A percentile compares a stretch with the other conserved stretches of the same genome.
Conservation (phyloP, 2,329 filamentous ascomycete genomes). For the Aspergillus sp. region DNA sequence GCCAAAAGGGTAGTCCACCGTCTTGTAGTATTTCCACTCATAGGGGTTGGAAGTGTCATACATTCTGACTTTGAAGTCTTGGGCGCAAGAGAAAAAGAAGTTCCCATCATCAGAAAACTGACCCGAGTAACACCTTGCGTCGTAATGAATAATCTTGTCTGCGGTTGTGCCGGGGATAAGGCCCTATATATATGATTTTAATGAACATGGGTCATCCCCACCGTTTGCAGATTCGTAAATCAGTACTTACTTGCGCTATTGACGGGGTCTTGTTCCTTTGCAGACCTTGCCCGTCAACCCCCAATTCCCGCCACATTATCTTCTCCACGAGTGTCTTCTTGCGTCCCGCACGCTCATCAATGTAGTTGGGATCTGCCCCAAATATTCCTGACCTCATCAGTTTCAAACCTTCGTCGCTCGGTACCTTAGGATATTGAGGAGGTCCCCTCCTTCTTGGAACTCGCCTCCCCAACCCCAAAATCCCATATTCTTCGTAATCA, state of each 20-base stretch:
- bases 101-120: conserved; percentile 97
- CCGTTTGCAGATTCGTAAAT: not conserved
- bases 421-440: conserved; percentile 75
- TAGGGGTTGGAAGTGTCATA: conserved; percentile 97
- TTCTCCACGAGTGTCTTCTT: conserved; percentile 64
- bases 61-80: conserved; percentile 94
- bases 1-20: conserved; percentile 77
- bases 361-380: conserved; percentile 63
- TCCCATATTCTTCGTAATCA: conserved; percentile 25
- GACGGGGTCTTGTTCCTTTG: conserved; percentile 64
- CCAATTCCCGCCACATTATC: conserved; percentile 79
- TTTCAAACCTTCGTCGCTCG: conserved; percentile 71
- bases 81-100: conserved; percentile 90
- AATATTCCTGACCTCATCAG: conserved; percentile 83
- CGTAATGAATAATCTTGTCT: conserved; percentile 85
- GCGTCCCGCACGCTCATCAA: conserved; percentile 54
- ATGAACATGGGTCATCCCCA: not conserved
- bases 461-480: conserved; percentile 47
- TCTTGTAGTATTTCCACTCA: conserved; percentile 95
- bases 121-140: conserved; percentile 84
- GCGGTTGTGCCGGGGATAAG: conserved; percentile 75
- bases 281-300: conserved; percentile 59
- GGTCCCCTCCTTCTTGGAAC: conserved; percentile 40
- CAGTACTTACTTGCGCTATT: conserved; percentile 62
- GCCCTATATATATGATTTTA: conserved; percentile 48